phyloP scores from a whole-genome alignment of 208 protist species.

The Wallacemonas collosoma region DNA sequence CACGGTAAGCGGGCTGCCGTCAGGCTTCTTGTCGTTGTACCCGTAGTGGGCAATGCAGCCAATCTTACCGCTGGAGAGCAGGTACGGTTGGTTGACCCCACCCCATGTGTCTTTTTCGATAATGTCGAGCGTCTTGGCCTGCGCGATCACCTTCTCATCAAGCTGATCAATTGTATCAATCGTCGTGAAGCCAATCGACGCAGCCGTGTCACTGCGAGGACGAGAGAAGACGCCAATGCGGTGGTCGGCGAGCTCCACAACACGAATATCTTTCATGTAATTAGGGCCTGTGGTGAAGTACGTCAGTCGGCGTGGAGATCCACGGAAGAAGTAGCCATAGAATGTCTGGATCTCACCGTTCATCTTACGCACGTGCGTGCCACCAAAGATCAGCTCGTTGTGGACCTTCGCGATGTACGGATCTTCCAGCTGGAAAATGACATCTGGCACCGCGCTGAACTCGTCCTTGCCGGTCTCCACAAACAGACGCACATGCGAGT shows the following conservation, averaged over 20 bases:
- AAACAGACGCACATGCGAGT: constrained; percentile 59
- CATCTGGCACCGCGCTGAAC: constrained; percentile 43
- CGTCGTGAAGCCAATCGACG: constrained; percentile 52
- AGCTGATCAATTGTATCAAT: constrained; percentile 42
- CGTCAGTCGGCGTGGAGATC: constrained; percentile 25
- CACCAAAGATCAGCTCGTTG: constrained; percentile 49
- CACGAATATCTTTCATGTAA: constrained; percentile 63
- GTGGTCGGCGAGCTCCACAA: constrained; percentile 42
- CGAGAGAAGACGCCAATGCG: constrained; percentile 58
- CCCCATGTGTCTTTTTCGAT: constrained; percentile 24
- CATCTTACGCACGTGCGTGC: constrained; percentile 58
- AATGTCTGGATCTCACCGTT: constrained; percentile 40
- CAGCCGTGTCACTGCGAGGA: constrained; percentile 23
- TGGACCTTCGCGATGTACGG: constrained; percentile 47
- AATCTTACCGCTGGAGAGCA: constrained; percentile 23
- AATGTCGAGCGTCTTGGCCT: constrained; percentile 24
- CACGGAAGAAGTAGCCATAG: constrained; percentile 58
- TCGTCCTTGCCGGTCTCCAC: constrained; percentile 59
- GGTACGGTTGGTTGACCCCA: constrained; percentile 27
- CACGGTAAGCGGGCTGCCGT: constrained; percentile 15
- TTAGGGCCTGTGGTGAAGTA: constrained; percentile 63
- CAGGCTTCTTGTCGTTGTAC: constrained; percentile 16
- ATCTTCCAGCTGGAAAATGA: constrained; percentile 50
- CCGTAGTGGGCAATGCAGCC: constrained; percentile 29
- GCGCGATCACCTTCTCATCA: constrained; percentile 24